Percentiles rank a stretch among this genome's conserved stretches.
phyloP scores from a whole-genome alignment of 2,329 filamentous ascomycete species.

The Diaporthe capsici region DNA sequence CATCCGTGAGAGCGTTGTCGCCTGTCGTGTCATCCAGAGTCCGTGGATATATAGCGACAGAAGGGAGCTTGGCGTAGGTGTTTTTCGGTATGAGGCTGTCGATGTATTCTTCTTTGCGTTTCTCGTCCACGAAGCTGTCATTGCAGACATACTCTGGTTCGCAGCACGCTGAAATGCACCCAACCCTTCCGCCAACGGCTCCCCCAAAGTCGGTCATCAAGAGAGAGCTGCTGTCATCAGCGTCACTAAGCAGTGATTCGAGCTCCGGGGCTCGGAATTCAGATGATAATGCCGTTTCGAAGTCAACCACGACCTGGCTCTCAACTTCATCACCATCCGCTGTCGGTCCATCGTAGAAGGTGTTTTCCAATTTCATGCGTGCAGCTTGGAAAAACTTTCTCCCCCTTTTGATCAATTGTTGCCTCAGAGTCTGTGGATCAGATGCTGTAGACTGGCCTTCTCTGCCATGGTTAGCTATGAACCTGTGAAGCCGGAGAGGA shows the following conservation, averaged over 20 bases:
- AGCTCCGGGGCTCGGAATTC: not conserved
- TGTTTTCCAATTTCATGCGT: slow-evolving; percentile 42
- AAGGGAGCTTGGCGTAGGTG: slow-evolving; percentile 25
- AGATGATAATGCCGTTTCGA: slow-evolving; percentile 46
- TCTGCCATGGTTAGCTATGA: no score
- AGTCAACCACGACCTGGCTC: slow-evolving; percentile 52
- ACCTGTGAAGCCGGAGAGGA: no score
- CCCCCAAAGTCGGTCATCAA: no score
- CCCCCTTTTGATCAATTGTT: slow-evolving; percentile 46
- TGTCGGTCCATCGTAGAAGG: slow-evolving; percentile 49
- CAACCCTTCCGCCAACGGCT: no score
- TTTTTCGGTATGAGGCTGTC: slow-evolving; percentile 39
- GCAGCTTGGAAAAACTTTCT: slow-evolving; percentile 44
- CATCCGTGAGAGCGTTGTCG: slow-evolving; percentile 39
- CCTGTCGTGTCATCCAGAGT: slow-evolving; percentile 30
- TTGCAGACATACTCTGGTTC: slow-evolving; percentile 25
- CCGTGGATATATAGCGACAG: slow-evolving; percentile 37
- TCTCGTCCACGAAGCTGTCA: slow-evolving; percentile 38
- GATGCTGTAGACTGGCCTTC: no score
- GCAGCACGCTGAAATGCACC: no score
- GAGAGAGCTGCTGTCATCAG: no score
- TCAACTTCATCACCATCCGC: slow-evolving; percentile 49
- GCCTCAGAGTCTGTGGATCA: no score
- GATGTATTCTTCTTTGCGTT: slow-evolving; percentile 37
- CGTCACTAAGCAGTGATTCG: not conserved